phyloP scores from a whole-genome alignment of 257 asterid species.

The Solanum habrochaites region DNA sequence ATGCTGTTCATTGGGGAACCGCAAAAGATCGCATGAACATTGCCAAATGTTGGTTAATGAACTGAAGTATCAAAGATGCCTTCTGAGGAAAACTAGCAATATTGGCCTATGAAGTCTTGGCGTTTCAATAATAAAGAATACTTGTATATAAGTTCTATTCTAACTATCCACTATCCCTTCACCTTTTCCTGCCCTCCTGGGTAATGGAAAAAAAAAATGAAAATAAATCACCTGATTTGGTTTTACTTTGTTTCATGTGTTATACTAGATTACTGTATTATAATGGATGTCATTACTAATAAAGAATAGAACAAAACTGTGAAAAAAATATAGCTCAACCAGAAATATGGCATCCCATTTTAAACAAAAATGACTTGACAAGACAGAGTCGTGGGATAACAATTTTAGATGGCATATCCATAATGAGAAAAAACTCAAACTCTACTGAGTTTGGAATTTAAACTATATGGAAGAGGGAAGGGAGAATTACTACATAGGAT shows the following conservation, averaged over 20 bases:
- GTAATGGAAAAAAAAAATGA: not conserved
- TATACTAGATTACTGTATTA: not conserved
- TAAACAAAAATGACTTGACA: not conserved
- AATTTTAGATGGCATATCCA: not conserved
- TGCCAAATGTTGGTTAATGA: not conserved
- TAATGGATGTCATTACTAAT: not conserved
- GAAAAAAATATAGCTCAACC: not conserved
- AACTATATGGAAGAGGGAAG: not conserved
- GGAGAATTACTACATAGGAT: slow-evolving; percentile 8
- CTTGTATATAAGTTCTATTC: not conserved
- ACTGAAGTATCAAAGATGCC: not conserved
- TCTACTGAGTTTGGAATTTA: not conserved
- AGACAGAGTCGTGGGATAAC: not conserved
- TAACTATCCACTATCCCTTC: not conserved
- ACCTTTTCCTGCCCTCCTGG: not conserved
- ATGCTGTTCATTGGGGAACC: not conserved
- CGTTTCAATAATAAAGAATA: not conserved
- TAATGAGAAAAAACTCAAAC: not conserved
- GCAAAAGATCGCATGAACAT: slow-evolving; percentile 11
- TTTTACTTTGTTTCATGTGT: not conserved
- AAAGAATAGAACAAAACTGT: not conserved
- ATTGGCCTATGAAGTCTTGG: not conserved
- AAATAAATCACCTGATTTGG: not conserved
- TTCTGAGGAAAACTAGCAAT: not conserved
- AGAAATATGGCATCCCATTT: not conserved